Evolutionary conservation across 2,329 filamentous ascomycete species (phyloP).

Genomic region (Xylaria sp.): DNA sequence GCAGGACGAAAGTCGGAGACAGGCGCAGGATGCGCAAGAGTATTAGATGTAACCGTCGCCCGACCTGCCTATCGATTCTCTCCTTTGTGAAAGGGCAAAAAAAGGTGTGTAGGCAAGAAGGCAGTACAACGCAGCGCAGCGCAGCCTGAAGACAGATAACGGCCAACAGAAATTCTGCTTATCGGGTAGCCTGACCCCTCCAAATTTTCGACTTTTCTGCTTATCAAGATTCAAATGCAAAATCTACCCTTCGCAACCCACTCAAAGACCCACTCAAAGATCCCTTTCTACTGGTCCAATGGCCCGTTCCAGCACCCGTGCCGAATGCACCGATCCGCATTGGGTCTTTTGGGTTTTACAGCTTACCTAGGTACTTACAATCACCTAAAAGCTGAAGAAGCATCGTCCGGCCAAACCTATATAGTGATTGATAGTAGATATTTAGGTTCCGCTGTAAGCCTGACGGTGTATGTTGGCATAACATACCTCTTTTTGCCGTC

Average conservation of each 20-base stretch:
- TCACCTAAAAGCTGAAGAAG: no score
- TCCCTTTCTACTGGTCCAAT: neutral
- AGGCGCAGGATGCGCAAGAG: constrained; percentile 28
- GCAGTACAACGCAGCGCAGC: neutral
- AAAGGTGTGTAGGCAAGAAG: constrained; percentile 18
- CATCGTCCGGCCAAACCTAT: neutral
- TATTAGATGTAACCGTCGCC: constrained; percentile 32
- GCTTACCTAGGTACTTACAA: no score
- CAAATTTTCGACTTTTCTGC: constrained; percentile 31
- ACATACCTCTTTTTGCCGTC: no score
- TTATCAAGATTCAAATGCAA: constrained; percentile 27
- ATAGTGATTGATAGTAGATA: neutral
- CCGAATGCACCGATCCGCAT: constrained; percentile 14
- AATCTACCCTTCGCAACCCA: constrained; percentile 19
- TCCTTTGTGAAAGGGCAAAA: constrained; percentile 6
- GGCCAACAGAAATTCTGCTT: constrained; percentile 34
- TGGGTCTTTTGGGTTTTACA: neutral
- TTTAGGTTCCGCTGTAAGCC: neutral
- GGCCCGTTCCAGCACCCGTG: constrained; percentile 3
- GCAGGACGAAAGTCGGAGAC: constrained; percentile 4
- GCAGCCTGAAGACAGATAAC: constrained; percentile 27
- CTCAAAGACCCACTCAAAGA: constrained; percentile 10
- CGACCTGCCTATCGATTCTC: constrained; percentile 33
- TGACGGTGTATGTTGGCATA: no score
- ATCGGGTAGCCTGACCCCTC: constrained; percentile 38